phyloP scores from a whole-genome alignment of 306 rosid genomes.

The Cicer chorassanicum region DNA sequence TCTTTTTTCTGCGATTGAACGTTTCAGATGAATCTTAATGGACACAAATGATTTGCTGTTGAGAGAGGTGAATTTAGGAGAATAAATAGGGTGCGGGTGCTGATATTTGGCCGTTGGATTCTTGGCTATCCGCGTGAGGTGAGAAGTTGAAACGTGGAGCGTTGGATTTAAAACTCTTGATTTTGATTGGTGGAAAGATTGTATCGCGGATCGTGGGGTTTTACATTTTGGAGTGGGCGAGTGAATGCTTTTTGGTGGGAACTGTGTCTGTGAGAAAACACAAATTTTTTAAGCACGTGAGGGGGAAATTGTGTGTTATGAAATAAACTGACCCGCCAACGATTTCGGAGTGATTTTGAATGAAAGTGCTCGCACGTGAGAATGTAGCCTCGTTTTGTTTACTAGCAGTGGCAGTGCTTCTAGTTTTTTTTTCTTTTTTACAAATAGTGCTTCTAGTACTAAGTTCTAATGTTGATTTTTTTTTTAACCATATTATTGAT shows the following conservation, averaged over 20 bases:
- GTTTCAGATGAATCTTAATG: not conserved
- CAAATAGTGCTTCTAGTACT: no score
- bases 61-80: not conserved
- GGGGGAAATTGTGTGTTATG: not conserved
- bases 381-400: not conserved
- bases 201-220: not conserved
- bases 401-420: no score
- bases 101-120: conserved; percentile 38
- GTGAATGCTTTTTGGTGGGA: not conserved
- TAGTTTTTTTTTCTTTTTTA: no score
- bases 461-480: no score
- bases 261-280: conserved; percentile 4
- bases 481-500: no score
- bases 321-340: not conserved
- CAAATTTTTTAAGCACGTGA: not conserved
- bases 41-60: not conserved
- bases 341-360: not conserved
- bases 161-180: conserved; percentile 42
- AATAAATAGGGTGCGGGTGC: not conserved
- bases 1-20: not conserved
- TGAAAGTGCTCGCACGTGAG: not conserved
- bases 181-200: conserved; percentile 44
- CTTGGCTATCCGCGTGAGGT: conserved; percentile 30
- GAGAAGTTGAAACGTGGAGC: not conserved
- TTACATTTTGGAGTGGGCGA: not conserved